Base-by-base conservation (phyloP, 306 rosid species). In the Trichosanthes cucumerina region DNA sequence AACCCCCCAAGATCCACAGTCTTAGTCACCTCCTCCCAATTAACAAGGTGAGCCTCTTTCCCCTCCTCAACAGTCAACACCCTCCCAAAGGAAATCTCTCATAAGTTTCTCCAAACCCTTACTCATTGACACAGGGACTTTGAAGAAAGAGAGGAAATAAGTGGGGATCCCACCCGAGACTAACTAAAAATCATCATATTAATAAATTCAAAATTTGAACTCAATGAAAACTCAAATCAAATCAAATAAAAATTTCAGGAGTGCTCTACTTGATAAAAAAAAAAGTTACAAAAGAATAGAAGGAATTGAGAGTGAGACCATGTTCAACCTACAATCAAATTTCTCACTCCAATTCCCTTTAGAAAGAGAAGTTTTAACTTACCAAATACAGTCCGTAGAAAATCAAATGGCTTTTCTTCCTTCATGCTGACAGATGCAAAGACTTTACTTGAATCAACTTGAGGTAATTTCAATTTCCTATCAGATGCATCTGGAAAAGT, bases 321-420 rank as follows among this genome's bases (percentile, higher is more conserved):
- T 26, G 41, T 12, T 46, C 9, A 72, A 26, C 77, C 77, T 14
- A 72, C 43, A 44, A 26, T 47, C 59, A 24, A 72, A 26, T 66
- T 38, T 16, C 18, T 46, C 14, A 14, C 4, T 24, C 38, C 24
- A 72, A 73, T 49, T 26, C 23, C 34, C 60, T 26, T 15, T 15
- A 46, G 64, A 43, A 68, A 38, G 52, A 47, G 77, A 41, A 64
- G n/a, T 31, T 82, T 38, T 5, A 47, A 59, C 86, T 23, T 88
- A 90, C 98, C 98, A 77, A 94, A 80, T 34, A 94, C 82, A 82
- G 90, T 88, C 41, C 97, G 98, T 28, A 92, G 71, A 88, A 94
- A 92, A 77, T 92, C 92, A 80, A 94, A 92, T 15, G 95, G 96
- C 44, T 88, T 92, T 79, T 90, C 90, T 34, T 90, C 90, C 83